Evolutionary conservation across 2,329 filamentous ascomycete species (phyloP).

Genomic region (Sarocladiaceae sp.): DNA sequence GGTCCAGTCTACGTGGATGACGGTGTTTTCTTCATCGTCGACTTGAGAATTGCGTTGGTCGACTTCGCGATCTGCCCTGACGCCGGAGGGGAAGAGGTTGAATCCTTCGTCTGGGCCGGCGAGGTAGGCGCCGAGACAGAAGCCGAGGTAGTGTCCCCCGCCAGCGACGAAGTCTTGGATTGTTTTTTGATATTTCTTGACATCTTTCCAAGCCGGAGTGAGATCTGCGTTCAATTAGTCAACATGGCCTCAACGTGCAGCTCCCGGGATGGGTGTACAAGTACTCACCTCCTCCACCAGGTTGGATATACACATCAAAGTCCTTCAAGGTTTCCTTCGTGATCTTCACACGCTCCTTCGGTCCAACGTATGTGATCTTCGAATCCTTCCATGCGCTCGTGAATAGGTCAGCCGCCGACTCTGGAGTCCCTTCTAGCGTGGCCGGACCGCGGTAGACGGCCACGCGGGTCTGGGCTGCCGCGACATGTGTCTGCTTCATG

Average conservation of each 20-base stretch:
- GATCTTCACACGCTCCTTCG: background rate
- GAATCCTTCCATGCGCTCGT: background rate
- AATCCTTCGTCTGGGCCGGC: conserved; percentile 19
- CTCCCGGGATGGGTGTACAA: background rate
- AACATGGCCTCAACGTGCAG: too few relatives aligned
- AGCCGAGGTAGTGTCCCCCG: conserved; percentile 21
- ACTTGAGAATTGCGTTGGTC: conserved; percentile 15
- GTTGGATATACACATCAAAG: conserved; percentile 4
- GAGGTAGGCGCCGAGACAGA: conserved; percentile 23
- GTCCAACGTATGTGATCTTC: conserved; percentile 6
- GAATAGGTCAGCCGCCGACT: background rate
- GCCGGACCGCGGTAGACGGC: conserved; percentile 1
- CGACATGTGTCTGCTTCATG: background rate
- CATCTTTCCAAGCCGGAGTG: conserved; percentile 13
- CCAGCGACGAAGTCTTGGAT: conserved; percentile 17
- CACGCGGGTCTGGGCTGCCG: background rate
- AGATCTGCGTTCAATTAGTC: conserved; percentile 14
- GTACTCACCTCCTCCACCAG: conserved; percentile 1
- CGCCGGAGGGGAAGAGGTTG: conserved; percentile 15
- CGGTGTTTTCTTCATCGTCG: conserved; percentile 14
- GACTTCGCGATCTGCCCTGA: conserved; percentile 12
- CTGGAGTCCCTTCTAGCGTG: background rate
- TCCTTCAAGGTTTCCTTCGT: background rate
- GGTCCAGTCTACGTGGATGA: conserved; percentile 21
- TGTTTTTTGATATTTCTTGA: conserved; percentile 12